Conservation (phyloP, 257 asterid species). For the Solanum ossicruentum region DNA sequence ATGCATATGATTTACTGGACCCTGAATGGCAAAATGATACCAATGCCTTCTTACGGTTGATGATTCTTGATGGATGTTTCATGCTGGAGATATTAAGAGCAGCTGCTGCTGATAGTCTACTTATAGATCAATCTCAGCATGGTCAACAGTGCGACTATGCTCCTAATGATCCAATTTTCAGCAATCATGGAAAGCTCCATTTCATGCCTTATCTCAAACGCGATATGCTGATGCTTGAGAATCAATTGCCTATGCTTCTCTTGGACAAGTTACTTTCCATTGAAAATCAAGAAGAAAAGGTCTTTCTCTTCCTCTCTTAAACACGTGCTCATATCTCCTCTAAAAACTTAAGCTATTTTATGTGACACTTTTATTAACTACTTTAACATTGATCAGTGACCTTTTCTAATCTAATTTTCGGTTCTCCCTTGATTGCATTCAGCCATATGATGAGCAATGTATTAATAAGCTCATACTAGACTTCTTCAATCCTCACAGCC, state of each 20-base stretch:
- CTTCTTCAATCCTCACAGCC: background rate
- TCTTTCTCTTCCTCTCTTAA: background rate
- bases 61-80: conserved; percentile 9
- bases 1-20: conserved; percentile 21
- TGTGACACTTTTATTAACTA: background rate
- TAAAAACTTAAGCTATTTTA: background rate
- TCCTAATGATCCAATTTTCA: conserved; percentile 6
- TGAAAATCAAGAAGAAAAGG: background rate
- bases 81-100: conserved; percentile 5
- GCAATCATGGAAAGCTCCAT: conserved; percentile 3
- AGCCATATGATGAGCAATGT: background rate
- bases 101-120: background rate
- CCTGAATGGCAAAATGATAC: background rate
- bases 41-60: background rate
- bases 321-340: background rate
- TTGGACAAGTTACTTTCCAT: background rate
- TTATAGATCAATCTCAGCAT: background rate
- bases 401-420: background rate
- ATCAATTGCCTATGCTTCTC: conserved; percentile 9
- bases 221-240: conserved; percentile 10
- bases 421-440: background rate
- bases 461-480: conserved; percentile 2
- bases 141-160: background rate
- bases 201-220: conserved; percentile 4
- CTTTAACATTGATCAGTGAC: background rate